These are phyloP conservation scores for Piromyces finnis DNA, from an alignment of 192 early-diverging fungal genomes.

Conservation along the genomic window DNA sequence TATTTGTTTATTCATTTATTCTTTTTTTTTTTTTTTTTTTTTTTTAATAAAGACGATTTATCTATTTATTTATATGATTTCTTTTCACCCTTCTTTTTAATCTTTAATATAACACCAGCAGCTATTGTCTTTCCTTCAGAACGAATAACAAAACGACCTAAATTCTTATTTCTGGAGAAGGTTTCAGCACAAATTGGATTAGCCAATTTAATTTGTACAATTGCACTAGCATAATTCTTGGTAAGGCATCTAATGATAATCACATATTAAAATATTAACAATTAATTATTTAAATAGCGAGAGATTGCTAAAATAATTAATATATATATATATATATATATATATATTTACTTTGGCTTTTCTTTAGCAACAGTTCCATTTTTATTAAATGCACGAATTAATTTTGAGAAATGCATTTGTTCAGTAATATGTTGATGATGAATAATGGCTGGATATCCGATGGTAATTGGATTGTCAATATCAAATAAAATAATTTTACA, in stretches of 20 bases:
- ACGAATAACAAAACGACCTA: conserved; percentile 76
- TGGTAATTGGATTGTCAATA: conserved; percentile 73
- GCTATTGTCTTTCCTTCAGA: conserved; percentile 72
- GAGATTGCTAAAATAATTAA: background rate
- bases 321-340: too few species aligned
- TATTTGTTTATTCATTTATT: too few species aligned
- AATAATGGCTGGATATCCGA: conserved; percentile 70
- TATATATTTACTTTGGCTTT: conserved; percentile 39
- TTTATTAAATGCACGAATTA: conserved; percentile 64
- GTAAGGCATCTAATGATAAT: conserved; percentile 9
- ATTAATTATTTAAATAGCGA: too few species aligned
- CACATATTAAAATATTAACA: conserved; percentile 25
- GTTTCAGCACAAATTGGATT: conserved; percentile 69
- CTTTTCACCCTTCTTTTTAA: background rate
- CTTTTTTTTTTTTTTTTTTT: too few species aligned
- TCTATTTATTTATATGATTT: background rate
- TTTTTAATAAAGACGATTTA: background rate
- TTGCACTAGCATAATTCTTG: conserved; percentile 45
- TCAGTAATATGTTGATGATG: conserved; percentile 73
- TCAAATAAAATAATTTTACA: conserved; percentile 93
- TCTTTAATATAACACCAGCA: conserved; percentile 50
- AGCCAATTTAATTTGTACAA: conserved; percentile 56
- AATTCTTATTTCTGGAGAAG: conserved; percentile 67
- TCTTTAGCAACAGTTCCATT: conserved; percentile 66
- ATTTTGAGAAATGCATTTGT: conserved; percentile 50